Evolutionary conservation across 441 rosid species (phyloP).

Genomic region (Gossypium lobatum): DNA sequence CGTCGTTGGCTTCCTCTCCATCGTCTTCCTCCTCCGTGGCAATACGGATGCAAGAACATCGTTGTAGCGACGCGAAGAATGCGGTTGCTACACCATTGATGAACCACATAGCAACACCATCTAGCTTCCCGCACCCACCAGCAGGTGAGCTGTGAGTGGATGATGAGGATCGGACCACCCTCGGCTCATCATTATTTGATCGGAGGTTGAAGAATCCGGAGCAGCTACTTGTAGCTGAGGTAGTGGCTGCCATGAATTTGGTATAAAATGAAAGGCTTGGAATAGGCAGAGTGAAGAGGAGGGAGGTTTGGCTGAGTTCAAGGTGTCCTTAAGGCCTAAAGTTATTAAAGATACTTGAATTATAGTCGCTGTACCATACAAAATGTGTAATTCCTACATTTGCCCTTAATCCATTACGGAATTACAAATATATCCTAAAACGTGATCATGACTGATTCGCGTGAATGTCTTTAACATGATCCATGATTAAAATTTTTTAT

Average conservation of each 20-base stretch:
- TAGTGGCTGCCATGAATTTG: slow-evolving; percentile 37
- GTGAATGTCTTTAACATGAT: not conserved
- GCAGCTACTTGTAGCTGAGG: slow-evolving; percentile 31
- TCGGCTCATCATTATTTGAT: slow-evolving; percentile 26
- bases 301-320: not conserved
- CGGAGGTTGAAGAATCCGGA: slow-evolving; percentile 36
- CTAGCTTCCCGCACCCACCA: slow-evolving; percentile 34
- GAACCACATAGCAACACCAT: slow-evolving; percentile 62
- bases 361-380: not conserved
- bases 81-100: slow-evolving; percentile 50
- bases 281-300: not conserved
- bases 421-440: not conserved
- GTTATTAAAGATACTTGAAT: not conserved
- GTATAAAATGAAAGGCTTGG: not conserved
- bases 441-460: not conserved
- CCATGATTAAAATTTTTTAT: not conserved
- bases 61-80: slow-evolving; percentile 52
- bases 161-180: slow-evolving; percentile 29
- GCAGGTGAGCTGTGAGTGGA: slow-evolving; percentile 27
- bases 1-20: slow-evolving; percentile 48
- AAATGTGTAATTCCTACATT: not conserved
- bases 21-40: slow-evolving; percentile 42
- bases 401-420: not conserved
- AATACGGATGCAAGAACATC: slow-evolving; percentile 62
- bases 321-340: not conserved